Base-by-base conservation (phyloP, 208 protist species). In the Endotrypanum monterogeii region DNA sequence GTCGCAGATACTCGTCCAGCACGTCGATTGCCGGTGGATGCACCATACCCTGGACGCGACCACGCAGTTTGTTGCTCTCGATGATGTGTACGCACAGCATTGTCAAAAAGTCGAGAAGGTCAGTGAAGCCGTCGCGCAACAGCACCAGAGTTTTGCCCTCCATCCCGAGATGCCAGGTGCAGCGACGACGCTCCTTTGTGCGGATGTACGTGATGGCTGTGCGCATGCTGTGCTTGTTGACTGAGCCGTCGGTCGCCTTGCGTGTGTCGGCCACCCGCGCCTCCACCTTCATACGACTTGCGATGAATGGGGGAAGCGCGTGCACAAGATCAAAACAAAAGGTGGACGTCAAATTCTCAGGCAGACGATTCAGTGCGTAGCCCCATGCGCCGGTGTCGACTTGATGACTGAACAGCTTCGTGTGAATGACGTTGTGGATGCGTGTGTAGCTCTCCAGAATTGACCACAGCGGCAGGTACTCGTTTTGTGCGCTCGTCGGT, bases 11-110 rank as follows among this genome's bases (percentile, higher is more conserved):
- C 20, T 88, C 87, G 68, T 94, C 86, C 20, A 96, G 83, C 12
- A 96, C 74, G 68, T 95, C 90, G 65, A 96, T 93, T 16, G 89
- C 89, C 11, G 89, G 89, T 30, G 89, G 92, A 73, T 94, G 89
- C 60, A 89, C 88, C 89, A 94, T 93, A 41, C 88, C 88, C 68
- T 93, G 90, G 68, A 96, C 73, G 37, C 90, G 88, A 4, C 89
- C 83, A 44, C 92, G 89, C 25, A 96, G 88, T 78, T 96, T 96
- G 81, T 91, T 89, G 81, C 88, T 94, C 76, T 97, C 93, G 69
- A 97, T 94, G 48, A 95, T 91, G 83, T 97, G 93, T 11, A 97
- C 84, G 71, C 91, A 97, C 32, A 97, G 79, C 86, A 93, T 95
- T 12, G 90, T 92, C 25, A 97, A 60, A 71, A 97, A 97, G 66